These are phyloP conservation scores for Termitomyces sp. DNA, from an alignment of 768 basidiomycete species.

Conservation along the genomic window DNA sequence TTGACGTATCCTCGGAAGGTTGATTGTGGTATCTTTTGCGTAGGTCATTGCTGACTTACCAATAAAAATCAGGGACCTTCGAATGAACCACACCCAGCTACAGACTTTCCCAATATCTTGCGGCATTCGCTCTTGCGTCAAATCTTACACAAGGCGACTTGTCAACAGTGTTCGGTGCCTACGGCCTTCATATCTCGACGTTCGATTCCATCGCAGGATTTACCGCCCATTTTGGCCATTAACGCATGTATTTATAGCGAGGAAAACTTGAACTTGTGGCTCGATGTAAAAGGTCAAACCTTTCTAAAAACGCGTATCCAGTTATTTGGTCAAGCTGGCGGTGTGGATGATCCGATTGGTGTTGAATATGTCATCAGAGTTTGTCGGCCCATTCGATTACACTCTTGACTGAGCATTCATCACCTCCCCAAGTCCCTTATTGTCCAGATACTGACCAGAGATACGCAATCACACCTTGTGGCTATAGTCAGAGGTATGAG, in stretches of 20 bases:
- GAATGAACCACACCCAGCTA: slow-evolving; percentile 30
- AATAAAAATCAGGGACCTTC: slow-evolving; percentile 21
- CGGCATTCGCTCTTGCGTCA: slow-evolving; percentile 74
- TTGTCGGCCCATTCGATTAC: background rate
- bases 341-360: slow-evolving; percentile 46
- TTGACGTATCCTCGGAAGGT: slow-evolving; percentile 85
- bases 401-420: background rate
- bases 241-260: slow-evolving; percentile 80
- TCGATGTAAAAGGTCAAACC: slow-evolving; percentile 49
- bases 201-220: slow-evolving; percentile 51
- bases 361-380: slow-evolving; percentile 73
- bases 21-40: slow-evolving; percentile 8
- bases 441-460: slow-evolving; percentile 70
- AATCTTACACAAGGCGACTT: slow-evolving; percentile 81
- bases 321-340: slow-evolving; percentile 54
- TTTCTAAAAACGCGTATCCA: slow-evolving; percentile 59
- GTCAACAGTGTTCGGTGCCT: slow-evolving; percentile 76
- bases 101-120: slow-evolving; percentile 64
- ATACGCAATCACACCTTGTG: slow-evolving; percentile 75
- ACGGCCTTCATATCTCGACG: slow-evolving; percentile 66
- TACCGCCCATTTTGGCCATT: slow-evolving; percentile 82
- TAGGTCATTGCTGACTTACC: background rate
- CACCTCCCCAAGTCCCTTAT: slow-evolving; percentile 58
- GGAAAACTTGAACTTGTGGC: slow-evolving; percentile 71
- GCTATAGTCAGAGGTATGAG: slow-evolving; percentile 75